Base-by-base conservation (phyloP, 176 grass and related monocot genomes). In the Musa beccarii region DNA sequence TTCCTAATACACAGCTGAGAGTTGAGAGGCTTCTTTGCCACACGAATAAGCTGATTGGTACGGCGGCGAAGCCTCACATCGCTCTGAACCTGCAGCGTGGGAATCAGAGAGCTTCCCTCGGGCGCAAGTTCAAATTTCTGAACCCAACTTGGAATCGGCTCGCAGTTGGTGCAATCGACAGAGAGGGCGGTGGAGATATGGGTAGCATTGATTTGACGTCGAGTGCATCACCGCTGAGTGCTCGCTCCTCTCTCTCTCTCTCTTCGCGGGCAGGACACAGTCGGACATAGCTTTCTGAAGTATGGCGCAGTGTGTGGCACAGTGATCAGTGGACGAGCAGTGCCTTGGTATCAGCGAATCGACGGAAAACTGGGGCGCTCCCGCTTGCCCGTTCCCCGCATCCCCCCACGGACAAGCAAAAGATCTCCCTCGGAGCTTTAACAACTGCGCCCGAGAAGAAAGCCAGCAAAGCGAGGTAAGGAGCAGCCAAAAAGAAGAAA, bases 1-100 rank as follows among this genome's bases (percentile, higher is more conserved):
- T 81, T 1, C 69, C 29, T 56, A 5, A 69, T 56, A 34, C 80
- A 49, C 71, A 84, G 69, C 72, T 56, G 52, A 34, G 17, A 66
- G 87, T 80, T 34, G 90, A 72, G 83, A 84, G 80, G 69, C 75
- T 81, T 14, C 90, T 96, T 19, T 84, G 54, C 65, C 93, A 88
- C 26, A 92, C 85, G 8, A 63, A 84, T 25, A 82, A 88, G 28
- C 81, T 96, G 34, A 6, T 43, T 43, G 0, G 34, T 43, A 43
- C 34, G 34, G 34, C 34, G 34, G 3, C 0, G 34, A 43, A 6
- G 34, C 34, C 34, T 6, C 34, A 6, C 34, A 6, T 43, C 34
- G 34, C 34, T 43, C 4, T 43, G 5, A 6, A 43, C 34, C 3
- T 6, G 3, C 0, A 6, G 34, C 34, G 34, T 43, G 3, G 34